Base-by-base conservation (phyloP, 139 green algal genomes). In the Mesostigma viride region DNA sequence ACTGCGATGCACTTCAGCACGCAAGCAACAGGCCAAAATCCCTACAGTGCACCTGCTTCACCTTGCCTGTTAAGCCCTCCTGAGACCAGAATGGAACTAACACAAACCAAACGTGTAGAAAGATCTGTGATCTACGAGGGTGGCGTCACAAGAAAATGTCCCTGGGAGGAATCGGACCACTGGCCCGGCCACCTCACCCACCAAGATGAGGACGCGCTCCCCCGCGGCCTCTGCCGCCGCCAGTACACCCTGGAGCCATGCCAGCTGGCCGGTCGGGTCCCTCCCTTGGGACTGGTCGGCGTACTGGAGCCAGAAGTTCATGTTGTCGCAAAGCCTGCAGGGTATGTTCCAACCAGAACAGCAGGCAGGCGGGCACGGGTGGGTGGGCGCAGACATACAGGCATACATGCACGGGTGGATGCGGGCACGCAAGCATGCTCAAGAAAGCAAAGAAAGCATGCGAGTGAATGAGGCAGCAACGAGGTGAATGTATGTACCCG, bases 281-380 rank as follows among this genome's bases (percentile, higher is more conserved):
- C n/a, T n/a, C 33, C 28, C 3, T 30, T 72, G 30, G 31, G 44
- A 3, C 27, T 56, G 3, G 22, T 20, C 61, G 57, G 14, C 22
- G n/a, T 27, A 40, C 31, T 72, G 59, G 22, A 73, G 59, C 67
- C 67, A 73, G 44, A 73, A 73, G 59, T 73, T 73, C 26, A 70
- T 59, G n/a, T 11, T 70, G 47, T 73, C 67, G 57, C 59, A 73
- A 20, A 24, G 72, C 60, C 67, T 73, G 62, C n/a, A n/a, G n/a
- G n/a, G n/a, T n/a, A n/a, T n/a, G n/a, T n/a, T n/a, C n/a, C n/a
- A n/a, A n/a, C n/a, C n/a, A n/a, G n/a, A n/a, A n/a, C n/a, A n/a
- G n/a, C n/a, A n/a, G n/a, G n/a, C n/a, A n/a, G n/a, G n/a, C n/a
- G n/a, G n/a, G n/a, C n/a, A n/a, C n/a, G n/a, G n/a, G n/a, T n/a